Percentiles rank a stretch among this genome's conserved stretches.
These are phyloP conservation scores for Zasmidium citrigriseum DNA, from an alignment of 2,329 filamentous ascomycete genomes.

Conservation along the genomic window DNA sequence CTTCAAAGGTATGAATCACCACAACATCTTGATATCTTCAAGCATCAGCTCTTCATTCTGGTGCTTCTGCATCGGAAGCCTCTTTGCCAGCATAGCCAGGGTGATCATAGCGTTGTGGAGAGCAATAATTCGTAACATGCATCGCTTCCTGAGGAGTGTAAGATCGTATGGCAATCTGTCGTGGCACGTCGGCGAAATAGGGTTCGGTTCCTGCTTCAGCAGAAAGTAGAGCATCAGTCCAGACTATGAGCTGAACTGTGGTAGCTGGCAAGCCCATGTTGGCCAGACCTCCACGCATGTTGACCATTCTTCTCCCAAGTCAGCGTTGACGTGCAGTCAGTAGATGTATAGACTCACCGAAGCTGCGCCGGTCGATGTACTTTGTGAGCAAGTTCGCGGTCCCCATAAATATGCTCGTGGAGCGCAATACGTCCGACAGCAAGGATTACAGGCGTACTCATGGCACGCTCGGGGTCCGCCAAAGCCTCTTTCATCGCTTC, in stretches of 20 bases:
- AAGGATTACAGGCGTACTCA: conserved; percentile 24
- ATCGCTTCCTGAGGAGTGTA: conserved; percentile 22
- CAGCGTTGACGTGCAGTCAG: background rate
- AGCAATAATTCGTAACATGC: conserved; percentile 18
- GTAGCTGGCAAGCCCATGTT: conserved; percentile 16
- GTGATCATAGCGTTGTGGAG: conserved; percentile 17
- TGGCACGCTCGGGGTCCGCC: conserved; percentile 19
- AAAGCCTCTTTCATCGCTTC: conserved; percentile 27
- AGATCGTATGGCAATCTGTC: conserved; percentile 13
- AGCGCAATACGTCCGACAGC: conserved; percentile 28
- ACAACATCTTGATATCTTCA: no score
- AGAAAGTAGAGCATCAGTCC: conserved; percentile 20
- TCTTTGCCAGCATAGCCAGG: conserved; percentile 16
- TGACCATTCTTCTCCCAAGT: conserved; percentile 16
- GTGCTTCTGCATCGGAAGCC: background rate
- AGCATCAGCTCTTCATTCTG: background rate
- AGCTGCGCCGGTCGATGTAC: conserved; percentile 24
- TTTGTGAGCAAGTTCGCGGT: conserved; percentile 18
- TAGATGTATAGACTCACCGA: conserved; percentile 4
- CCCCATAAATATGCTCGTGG: conserved; percentile 28
- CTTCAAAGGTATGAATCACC: no score
- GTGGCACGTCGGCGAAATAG: conserved; percentile 15
- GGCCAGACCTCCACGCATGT: conserved; percentile 19
- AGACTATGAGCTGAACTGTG: conserved; percentile 20
- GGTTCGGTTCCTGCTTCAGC: conserved; percentile 16